A percentile compares a stretch with the other conserved stretches of the same genome.
These are phyloP conservation scores for Boletus sp. DNA, from an alignment of 768 basidiomycete species.

Conservation along the genomic window DNA sequence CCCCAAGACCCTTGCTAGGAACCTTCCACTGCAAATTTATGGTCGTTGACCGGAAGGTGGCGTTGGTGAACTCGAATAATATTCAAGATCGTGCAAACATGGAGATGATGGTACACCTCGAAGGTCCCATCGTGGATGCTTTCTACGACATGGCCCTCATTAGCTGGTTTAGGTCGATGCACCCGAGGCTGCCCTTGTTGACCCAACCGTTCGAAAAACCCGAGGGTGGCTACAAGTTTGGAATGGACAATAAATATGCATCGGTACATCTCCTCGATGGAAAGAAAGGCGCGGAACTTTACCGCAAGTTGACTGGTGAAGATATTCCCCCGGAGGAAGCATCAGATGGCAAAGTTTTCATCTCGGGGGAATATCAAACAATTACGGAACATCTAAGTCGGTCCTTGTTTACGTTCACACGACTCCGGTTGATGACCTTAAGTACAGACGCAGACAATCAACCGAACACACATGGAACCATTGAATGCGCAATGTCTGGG, in stretches of 20 bases:
- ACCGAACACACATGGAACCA: constrained; percentile 30
- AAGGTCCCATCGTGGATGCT: constrained; percentile 66
- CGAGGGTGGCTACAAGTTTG: constrained; percentile 37
- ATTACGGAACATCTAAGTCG: constrained; percentile 40
- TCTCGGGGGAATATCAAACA: constrained; percentile 35
- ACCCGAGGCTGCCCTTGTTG: constrained; percentile 44
- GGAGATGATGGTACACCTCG: constrained; percentile 67
- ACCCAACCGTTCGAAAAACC: constrained; percentile 30
- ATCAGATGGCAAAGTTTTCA: constrained; percentile 17
- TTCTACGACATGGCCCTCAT: constrained; percentile 69
- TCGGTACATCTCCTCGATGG: constrained; percentile 29
- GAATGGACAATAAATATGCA: constrained; percentile 32
- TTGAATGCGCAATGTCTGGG: constrained; percentile 23
- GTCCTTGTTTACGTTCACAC: neutral
- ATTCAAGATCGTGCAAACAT: constrained; percentile 56
- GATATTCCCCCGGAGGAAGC: constrained; percentile 7
- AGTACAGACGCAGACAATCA: constrained; percentile 35
- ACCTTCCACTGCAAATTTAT: constrained; percentile 74
- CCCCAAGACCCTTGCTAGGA: constrained; percentile 47
- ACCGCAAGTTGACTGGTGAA: constrained; percentile 16
- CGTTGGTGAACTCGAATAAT: constrained; percentile 64
- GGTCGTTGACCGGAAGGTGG: constrained; percentile 65
- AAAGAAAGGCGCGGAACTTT: constrained; percentile 22
- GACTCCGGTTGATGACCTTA: constrained; percentile 9
- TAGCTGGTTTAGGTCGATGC: constrained; percentile 51